These are phyloP conservation scores for Plasmodium reichenowi DNA, from an alignment of 169 alveolate species.

Conservation along the genomic window DNA sequence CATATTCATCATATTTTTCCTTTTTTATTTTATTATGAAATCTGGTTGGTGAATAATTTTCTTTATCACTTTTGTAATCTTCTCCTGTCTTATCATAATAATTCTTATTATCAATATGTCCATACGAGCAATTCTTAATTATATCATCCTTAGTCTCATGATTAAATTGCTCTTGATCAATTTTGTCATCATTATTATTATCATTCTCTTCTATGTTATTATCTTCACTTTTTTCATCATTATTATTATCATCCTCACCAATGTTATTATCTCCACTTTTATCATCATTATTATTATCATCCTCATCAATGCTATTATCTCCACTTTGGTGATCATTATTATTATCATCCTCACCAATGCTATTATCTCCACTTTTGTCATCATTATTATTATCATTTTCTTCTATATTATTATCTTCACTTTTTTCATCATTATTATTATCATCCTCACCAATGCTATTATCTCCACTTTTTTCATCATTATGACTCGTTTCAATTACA, in stretches of 20 bases:
- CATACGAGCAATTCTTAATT: neutral
- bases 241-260: neutral
- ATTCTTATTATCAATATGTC: too few relatives aligned
- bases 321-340: neutral
- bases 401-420: constrained; percentile 13
- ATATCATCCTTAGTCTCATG: neutral
- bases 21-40: neutral
- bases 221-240: neutral
- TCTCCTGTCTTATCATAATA: too few relatives aligned
- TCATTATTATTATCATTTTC: constrained; percentile 6
- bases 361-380: constrained; percentile 3
- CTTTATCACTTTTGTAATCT: too few relatives aligned
- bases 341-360: constrained; percentile 13
- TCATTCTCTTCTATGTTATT: neutral
- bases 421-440: neutral
- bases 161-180: neutral
- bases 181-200: neutral
- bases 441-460: constrained; percentile 17
- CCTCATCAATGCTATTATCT: neutral
- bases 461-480: neutral
- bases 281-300: neutral
- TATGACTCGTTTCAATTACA: constrained; percentile 17
- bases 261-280: constrained; percentile 6
- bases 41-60: neutral
- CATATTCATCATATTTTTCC: constrained; percentile 6